phyloP scores from a whole-genome alignment of 495 filamentous ascomycete species.

The Staphylotrichum tortipilum region DNA sequence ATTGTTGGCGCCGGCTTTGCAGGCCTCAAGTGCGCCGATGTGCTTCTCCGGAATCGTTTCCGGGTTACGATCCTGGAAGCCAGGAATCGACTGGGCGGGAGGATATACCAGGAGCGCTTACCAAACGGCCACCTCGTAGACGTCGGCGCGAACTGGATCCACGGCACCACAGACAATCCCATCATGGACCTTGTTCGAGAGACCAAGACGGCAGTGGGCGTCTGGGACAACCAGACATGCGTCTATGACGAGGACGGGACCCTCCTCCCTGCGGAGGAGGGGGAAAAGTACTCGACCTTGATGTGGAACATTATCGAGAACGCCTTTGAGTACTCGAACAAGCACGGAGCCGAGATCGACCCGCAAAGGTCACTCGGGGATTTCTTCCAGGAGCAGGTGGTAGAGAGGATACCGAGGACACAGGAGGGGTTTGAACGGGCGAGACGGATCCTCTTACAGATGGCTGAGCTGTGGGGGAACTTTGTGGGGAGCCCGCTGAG shows the following conservation, averaged over 20 bases:
- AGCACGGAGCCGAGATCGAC: slow-evolving; percentile 54
- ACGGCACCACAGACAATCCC: slow-evolving; percentile 78
- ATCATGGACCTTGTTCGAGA: slow-evolving; percentile 67
- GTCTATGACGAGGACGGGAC: slow-evolving; percentile 59
- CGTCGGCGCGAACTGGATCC: slow-evolving; percentile 92
- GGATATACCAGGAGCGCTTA: slow-evolving; percentile 50
- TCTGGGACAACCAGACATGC: slow-evolving; percentile 48
- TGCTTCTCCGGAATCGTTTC: slow-evolving; percentile 68
- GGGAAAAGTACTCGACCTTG: slow-evolving; percentile 46
- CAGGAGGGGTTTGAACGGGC: slow-evolving; percentile 33
- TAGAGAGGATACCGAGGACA: slow-evolving; percentile 43
- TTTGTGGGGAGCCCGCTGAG: slow-evolving; percentile 75
- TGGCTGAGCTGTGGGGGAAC: slow-evolving; percentile 73
- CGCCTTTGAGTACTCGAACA: slow-evolving; percentile 73
- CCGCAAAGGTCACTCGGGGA: slow-evolving; percentile 62
- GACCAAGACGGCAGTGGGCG: slow-evolving; percentile 52
- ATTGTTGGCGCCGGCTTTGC: slow-evolving; percentile 81
- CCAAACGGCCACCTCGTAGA: slow-evolving; percentile 42
- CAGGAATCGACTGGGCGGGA: slow-evolving; percentile 72
- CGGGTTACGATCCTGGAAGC: slow-evolving; percentile 81
- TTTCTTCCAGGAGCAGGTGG: slow-evolving; percentile 60
- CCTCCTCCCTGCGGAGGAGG: slow-evolving; percentile 42
- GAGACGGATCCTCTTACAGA: slow-evolving; percentile 50
- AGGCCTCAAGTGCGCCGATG: slow-evolving; percentile 79
- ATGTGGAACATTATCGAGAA: slow-evolving; percentile 74